Conservation (phyloP, 345 rosid species). For the Brassica incana region DNA sequence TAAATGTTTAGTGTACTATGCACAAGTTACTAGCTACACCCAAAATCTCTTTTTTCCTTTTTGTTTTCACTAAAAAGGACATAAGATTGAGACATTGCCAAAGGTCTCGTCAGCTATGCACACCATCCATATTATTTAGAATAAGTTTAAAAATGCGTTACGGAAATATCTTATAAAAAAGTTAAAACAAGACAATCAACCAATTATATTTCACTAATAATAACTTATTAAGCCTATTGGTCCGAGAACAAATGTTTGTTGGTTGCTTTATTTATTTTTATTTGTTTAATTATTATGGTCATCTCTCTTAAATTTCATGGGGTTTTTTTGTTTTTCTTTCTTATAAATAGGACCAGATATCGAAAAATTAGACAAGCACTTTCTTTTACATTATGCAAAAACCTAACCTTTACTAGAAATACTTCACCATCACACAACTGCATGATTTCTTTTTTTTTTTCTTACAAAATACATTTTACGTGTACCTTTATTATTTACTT, state of each 20-base stretch:
- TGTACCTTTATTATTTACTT: slow-evolving; percentile 14
- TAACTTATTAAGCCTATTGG: not conserved
- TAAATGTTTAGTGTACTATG: slow-evolving; percentile 34
- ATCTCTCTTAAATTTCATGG: slow-evolving; percentile 14
- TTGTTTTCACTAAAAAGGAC: slow-evolving; percentile 34
- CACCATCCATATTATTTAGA: slow-evolving; percentile 2
- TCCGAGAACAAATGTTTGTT: not conserved
- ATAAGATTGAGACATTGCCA: slow-evolving; percentile 37
- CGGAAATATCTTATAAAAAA: not conserved
- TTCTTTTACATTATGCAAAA: slow-evolving; percentile 58
- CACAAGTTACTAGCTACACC: slow-evolving; percentile 36
- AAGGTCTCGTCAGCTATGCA: slow-evolving; percentile 29
- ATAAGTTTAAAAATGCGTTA: not conserved
- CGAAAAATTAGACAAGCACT: slow-evolving; percentile 52
- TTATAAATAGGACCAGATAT: slow-evolving; percentile 28
- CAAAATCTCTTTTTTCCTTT: slow-evolving; percentile 34
- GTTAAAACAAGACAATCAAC: not conserved
- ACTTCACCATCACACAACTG: slow-evolving; percentile 37
- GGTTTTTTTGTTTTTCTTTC: slow-evolving; percentile 1
- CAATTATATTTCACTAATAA: not conserved
- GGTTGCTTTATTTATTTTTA: not conserved
- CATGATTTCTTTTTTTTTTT: slow-evolving; percentile 31
- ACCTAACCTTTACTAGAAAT: slow-evolving; percentile 52
- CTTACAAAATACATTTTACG: not conserved
- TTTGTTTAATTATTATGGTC: not conserved